Evolutionary conservation across 768 basidiomycete genomes (phyloP).

Genomic region (Nidula microcarpa): DNA sequence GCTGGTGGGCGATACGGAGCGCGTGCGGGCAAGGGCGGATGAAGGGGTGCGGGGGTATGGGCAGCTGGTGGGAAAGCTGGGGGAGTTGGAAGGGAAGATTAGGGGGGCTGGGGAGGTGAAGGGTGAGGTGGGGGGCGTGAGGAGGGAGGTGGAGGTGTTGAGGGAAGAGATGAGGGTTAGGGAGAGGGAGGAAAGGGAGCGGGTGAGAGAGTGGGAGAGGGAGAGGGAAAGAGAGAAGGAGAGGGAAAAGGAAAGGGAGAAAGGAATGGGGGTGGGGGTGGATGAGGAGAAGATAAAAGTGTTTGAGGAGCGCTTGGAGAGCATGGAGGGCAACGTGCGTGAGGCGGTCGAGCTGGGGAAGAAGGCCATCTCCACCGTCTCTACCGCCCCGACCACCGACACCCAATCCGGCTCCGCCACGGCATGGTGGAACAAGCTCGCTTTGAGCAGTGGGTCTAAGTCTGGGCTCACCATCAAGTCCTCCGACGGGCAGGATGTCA

Average conservation of each 20-base stretch:
- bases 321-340: slow-evolving; percentile 60
- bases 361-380: slow-evolving; percentile 32
- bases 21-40: slow-evolving; percentile 46
- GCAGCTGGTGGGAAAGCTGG: slow-evolving; percentile 53
- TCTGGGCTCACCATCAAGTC: slow-evolving; percentile 63
- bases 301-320: slow-evolving; percentile 61
- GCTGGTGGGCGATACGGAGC: slow-evolving; percentile 54
- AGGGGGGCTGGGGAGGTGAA: slow-evolving; percentile 49
- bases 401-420: slow-evolving; percentile 23
- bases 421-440: slow-evolving; percentile 75
- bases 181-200: slow-evolving; percentile 17
- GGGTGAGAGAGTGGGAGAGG: background rate
- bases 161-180: slow-evolving; percentile 35
- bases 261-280: background rate
- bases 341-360: slow-evolving; percentile 71
- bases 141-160: slow-evolving; percentile 53
- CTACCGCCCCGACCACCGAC: slow-evolving; percentile 18
- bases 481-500: slow-evolving; percentile 68
- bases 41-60: slow-evolving; percentile 45
- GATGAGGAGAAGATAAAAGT: background rate
- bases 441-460: slow-evolving; percentile 35
- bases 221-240: background rate
- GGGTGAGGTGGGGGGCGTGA: slow-evolving; percentile 42
- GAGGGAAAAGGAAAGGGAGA: background rate
- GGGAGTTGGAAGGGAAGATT: slow-evolving; percentile 52